Percentiles rank a stretch among this genome's conserved stretches.
Conservation (phyloP, 257 asterid species). For the Jasminum sambac region DNA sequence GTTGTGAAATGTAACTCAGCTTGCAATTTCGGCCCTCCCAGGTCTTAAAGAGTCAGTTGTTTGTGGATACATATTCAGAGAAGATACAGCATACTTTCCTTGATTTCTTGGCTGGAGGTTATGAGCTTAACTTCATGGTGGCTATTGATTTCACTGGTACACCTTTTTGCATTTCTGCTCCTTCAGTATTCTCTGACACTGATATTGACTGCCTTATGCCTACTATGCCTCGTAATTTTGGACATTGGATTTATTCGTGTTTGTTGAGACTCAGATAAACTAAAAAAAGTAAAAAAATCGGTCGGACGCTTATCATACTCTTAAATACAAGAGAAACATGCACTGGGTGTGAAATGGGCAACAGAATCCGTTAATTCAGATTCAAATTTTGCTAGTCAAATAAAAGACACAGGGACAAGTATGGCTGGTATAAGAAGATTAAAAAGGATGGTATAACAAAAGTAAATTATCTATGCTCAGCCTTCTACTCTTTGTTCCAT, state of each 20-base stretch:
- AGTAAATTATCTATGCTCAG: neutral
- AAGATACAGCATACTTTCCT: conserved; percentile 79
- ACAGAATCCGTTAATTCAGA: neutral
- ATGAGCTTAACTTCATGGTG: conserved; percentile 96
- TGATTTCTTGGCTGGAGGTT: conserved; percentile 88
- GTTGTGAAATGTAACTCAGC: neutral
- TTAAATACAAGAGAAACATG: neutral
- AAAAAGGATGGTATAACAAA: neutral
- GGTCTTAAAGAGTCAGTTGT: conserved; percentile 84
- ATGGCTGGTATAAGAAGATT: neutral
- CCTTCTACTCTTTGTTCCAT: neutral
- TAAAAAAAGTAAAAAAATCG: neutral
- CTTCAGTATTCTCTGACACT: conserved; percentile 7
- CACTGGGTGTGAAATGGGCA: neutral
- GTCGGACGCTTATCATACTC: neutral
- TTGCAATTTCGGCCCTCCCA: conserved; percentile 26
- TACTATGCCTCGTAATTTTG: neutral
- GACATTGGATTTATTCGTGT: conserved; percentile 8
- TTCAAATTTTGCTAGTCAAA: neutral
- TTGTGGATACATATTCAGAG: conserved; percentile 79
- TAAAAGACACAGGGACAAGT: neutral
- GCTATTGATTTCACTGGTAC: conserved; percentile 98
- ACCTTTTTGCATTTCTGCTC: conserved; percentile 14
- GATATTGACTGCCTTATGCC: conserved; percentile 14
- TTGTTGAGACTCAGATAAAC: neutral